These are phyloP conservation scores for Yamadazyma laniorum DNA, from an alignment of 805 yeast genomes.

Conservation along the genomic window DNA sequence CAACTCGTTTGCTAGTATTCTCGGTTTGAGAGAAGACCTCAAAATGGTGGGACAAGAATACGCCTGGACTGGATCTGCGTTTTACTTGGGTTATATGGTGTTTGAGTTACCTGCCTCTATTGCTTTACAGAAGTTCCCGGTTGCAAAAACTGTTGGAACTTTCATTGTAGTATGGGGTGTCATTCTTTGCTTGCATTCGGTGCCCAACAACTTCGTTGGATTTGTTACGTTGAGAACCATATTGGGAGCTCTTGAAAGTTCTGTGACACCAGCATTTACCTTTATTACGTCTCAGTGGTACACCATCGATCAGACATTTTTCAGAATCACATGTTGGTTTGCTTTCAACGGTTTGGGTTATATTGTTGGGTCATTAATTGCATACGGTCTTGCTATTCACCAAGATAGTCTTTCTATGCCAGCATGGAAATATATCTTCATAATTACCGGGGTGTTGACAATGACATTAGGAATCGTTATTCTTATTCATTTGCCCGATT, in stretches of 20 bases:
- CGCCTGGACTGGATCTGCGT: constrained; percentile 38
- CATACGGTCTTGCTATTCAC: constrained; percentile 49
- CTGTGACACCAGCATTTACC: constrained; percentile 42
- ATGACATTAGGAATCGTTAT: constrained; percentile 48
- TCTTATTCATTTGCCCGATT: constrained; percentile 42
- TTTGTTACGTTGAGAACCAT: constrained; percentile 37
- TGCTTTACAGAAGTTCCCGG: constrained; percentile 54
- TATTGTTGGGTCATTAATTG: constrained; percentile 45
- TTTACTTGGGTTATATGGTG: constrained; percentile 57
- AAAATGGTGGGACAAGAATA: constrained; percentile 35
- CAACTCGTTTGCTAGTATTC: constrained; percentile 37
- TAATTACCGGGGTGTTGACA: constrained; percentile 61
- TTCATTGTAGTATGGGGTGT: constrained; percentile 63
- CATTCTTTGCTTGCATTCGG: constrained; percentile 53
- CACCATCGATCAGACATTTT: constrained; percentile 31
- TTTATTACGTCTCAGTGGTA: constrained; percentile 37
- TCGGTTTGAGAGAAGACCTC: constrained; percentile 38
- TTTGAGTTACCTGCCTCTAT: constrained; percentile 51
- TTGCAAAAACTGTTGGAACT: constrained; percentile 48
- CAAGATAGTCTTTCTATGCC: constrained; percentile 38
- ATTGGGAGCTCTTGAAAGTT: constrained; percentile 39
- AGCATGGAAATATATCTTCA: constrained; percentile 61
- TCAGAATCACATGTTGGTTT: constrained; percentile 37
- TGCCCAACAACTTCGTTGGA: constrained; percentile 40
- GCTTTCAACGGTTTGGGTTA: constrained; percentile 35